Percentiles rank a stretch among this genome's conserved stretches.
Conservation (phyloP, 805 yeast genomes). For the Saturnispora mendoncae region DNA sequence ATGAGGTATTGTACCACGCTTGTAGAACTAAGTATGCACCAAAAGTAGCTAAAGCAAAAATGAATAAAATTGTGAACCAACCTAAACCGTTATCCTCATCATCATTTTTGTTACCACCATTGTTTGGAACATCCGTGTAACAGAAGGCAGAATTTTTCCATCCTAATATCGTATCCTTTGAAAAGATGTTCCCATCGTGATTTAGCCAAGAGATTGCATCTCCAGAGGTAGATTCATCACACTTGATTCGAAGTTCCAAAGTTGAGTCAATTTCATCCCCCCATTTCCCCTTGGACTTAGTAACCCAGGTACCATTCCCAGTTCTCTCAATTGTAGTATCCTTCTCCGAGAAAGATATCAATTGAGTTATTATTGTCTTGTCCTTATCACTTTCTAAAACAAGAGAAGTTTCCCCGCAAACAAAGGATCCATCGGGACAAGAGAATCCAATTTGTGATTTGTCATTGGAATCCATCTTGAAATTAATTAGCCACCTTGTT, state of each 20-base stretch:
- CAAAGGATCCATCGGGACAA: slow-evolving; percentile 64
- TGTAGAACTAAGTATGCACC: slow-evolving; percentile 66
- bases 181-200: slow-evolving; percentile 4
- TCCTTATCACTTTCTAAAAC: slow-evolving; percentile 40
- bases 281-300: slow-evolving; percentile 45
- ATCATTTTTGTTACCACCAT: slow-evolving; percentile 20
- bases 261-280: slow-evolving; percentile 50
- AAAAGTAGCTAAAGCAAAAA: slow-evolving; percentile 58
- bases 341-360: not conserved
- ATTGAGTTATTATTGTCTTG: slow-evolving; percentile 37
- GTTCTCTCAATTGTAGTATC: slow-evolving; percentile 14
- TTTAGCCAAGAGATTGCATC: slow-evolving; percentile 11
- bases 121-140: not conserved
- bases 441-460: slow-evolving; percentile 29
- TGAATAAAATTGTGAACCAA: slow-evolving; percentile 74
- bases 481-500: slow-evolving; percentile 59
- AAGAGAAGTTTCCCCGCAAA: slow-evolving; percentile 67
- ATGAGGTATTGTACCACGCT: slow-evolving; percentile 61
- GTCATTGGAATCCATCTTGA: slow-evolving; percentile 30
- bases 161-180: not conserved
- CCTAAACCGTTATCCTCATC: slow-evolving; percentile 51
- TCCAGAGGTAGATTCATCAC: slow-evolving; percentile 21
- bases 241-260: slow-evolving; percentile 40
- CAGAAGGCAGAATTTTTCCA: slow-evolving; percentile 21
- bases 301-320: slow-evolving; percentile 35